Base-by-base conservation (phyloP, 331 rosid species). In the Prunus yedoensis region DNA sequence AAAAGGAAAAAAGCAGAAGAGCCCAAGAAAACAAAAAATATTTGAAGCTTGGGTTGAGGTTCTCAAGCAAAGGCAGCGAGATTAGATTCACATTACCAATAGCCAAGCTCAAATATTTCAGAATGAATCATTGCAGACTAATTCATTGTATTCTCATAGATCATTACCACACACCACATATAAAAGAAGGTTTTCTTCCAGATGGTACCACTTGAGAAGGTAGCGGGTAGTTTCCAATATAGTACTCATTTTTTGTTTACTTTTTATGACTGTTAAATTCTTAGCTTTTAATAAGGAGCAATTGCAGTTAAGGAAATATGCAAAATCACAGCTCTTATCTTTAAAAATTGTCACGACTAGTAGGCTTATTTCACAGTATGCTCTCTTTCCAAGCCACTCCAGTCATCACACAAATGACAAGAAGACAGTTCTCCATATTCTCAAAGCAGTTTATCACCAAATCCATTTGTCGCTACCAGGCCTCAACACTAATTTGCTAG, bases 1-100 rank as follows among this genome's bases (percentile, higher is more conserved):
- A 63, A 51, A 50, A 62, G 50, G 35, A 60, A 60, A 46, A n/a
- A 5, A 8, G 35, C 3, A 35, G 63, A 59, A 1, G 30, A 61
- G 25, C 49, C 66, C 75, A 54, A 58, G 57, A 59, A 56, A 43
- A 43, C 17, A 58, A 67, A 73, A 20, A 51, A 43, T 57, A 15
- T 52, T 52, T 28, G 52, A 21, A 17, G 13, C 62, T 30, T 17
- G 10, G 17, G 16, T 15, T 27, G 4, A 17, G 45, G 61, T n/a
- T 28, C 10, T 51, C 59, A 28, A 70, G 23, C 62, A 32, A 70
- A 12, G 11, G 49, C 20, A 20, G 32, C 30, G 18, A 35, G 15
- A 70, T 7, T 7, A 11, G n/a, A n/a, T 12, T 70, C 27, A 32
- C 32, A 70, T 32, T 52, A 28, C 62, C 60, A 32, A 52, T 4